Conservation (phyloP, 768 basidiomycete species). For the Udeniomyces megalosporus region DNA sequence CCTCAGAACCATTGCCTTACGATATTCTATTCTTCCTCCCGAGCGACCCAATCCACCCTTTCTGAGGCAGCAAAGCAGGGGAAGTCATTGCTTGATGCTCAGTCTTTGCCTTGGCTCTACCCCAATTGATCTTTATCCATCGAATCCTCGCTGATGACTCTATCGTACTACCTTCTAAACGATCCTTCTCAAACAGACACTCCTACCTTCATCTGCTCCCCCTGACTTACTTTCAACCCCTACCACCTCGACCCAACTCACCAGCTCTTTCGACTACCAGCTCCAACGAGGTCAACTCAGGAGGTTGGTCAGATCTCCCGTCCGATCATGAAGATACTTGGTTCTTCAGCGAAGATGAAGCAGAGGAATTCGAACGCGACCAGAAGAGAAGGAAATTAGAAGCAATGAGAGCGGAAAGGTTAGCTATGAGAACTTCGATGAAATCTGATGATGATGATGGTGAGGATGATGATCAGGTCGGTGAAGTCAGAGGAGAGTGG, state of each 20-base stretch:
- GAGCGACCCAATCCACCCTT: background rate
- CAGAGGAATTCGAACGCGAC: constrained; percentile 47
- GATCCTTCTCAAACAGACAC: constrained; percentile 38
- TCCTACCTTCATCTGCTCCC: constrained; percentile 64
- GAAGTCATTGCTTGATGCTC: no score
- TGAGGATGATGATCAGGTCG: background rate
- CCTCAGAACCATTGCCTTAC: no score
- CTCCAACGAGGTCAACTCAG: constrained; percentile 32
- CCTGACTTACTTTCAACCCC: constrained; percentile 27
- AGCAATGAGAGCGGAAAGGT: constrained; percentile 44
- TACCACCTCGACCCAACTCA: constrained; percentile 10
- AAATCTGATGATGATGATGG: background rate
- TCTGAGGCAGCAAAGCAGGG: no score
- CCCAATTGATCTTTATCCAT: background rate
- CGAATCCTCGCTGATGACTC: no score
- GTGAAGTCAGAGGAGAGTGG: no score
- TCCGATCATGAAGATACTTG: constrained; percentile 76
- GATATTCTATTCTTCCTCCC: background rate
- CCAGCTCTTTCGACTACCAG: constrained; percentile 22
- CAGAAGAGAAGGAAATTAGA: constrained; percentile 53
- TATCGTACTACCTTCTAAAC: background rate
- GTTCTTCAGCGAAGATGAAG: constrained; percentile 52
- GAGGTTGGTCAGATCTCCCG: constrained; percentile 68
- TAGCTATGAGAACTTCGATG: constrained; percentile 40
- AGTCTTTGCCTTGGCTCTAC: constrained; percentile 17